Conservation (phyloP, 805 yeast genomes). For the Blastobotrys robertii region DNA sequence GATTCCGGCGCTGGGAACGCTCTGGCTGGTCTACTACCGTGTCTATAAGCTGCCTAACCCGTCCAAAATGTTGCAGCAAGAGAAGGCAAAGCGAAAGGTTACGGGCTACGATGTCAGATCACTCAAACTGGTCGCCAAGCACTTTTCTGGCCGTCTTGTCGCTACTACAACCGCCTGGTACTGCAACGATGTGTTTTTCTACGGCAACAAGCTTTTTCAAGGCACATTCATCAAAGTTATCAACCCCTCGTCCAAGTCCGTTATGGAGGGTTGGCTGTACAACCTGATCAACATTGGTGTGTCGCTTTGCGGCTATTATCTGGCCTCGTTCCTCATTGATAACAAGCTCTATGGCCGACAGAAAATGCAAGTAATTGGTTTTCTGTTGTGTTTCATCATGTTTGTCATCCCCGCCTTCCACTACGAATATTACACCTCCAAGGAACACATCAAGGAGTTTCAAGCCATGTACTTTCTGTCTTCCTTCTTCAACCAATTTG, state of each 20-base stretch:
- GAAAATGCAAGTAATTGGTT: slow-evolving; percentile 47
- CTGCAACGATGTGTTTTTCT: slow-evolving; percentile 53
- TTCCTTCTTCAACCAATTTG: slow-evolving; percentile 58
- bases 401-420: slow-evolving; percentile 52
- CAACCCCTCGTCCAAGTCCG: slow-evolving; percentile 31
- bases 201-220: slow-evolving; percentile 50
- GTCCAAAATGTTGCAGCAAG: slow-evolving; percentile 22
- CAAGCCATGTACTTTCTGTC: slow-evolving; percentile 50
- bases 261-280: slow-evolving; percentile 52
- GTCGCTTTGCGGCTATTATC: slow-evolving; percentile 57
- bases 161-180: slow-evolving; percentile 56
- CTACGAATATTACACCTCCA: slow-evolving; percentile 36
- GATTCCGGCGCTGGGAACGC: slow-evolving; percentile 30
- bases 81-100: slow-evolving; percentile 25
- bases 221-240: slow-evolving; percentile 29
- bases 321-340: slow-evolving; percentile 45
- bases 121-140: slow-evolving; percentile 19
- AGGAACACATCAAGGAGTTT: slow-evolving; percentile 22
- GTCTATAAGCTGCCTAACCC: slow-evolving; percentile 28
- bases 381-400: slow-evolving; percentile 43
- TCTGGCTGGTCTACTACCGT: slow-evolving; percentile 31
- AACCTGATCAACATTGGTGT: slow-evolving; percentile 39
- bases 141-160: slow-evolving; percentile 40
- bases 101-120: slow-evolving; percentile 29
- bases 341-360: slow-evolving; percentile 42